Evolutionary conservation across 768 basidiomycete species (phyloP).

Genomic region (Auriscalpium orientale): DNA sequence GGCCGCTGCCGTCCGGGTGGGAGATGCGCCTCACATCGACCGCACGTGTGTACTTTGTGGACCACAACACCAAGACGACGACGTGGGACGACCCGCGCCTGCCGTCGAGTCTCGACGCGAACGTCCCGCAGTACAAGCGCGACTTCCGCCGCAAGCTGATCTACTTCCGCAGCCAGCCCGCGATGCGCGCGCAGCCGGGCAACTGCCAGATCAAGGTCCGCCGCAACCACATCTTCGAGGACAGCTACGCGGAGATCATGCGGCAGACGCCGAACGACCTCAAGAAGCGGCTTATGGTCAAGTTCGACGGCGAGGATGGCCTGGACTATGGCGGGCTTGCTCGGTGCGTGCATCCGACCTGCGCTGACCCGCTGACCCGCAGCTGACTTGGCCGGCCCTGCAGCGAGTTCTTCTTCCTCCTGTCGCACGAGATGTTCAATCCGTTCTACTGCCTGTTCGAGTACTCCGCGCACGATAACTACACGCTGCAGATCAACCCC

Average conservation of each 20-base stretch:
- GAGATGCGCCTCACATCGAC: conserved; percentile 99
- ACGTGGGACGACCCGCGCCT: conserved; percentile 99
- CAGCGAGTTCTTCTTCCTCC: conserved; percentile 99
- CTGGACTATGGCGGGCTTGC: conserved; percentile 98
- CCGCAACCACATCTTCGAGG: conserved; percentile 97
- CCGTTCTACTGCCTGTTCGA: conserved; percentile 99
- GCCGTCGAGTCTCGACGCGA: conserved; percentile 91
- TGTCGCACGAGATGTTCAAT: conserved; percentile 99
- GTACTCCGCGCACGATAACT: conserved; percentile 99
- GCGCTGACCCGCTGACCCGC: no score
- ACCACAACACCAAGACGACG: conserved; percentile 99
- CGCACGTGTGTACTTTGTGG: conserved; percentile 98
- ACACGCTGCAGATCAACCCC: conserved; percentile 98
- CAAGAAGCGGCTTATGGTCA: conserved; percentile 99
- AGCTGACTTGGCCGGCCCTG: conserved; percentile 1
- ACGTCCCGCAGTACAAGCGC: conserved; percentile 99
- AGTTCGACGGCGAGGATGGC: conserved; percentile 99
- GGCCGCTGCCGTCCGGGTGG: conserved; percentile 96
- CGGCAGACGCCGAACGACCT: conserved; percentile 96
- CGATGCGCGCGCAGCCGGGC: conserved; percentile 95
- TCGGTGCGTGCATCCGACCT: conserved; percentile 44
- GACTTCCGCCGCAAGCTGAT: conserved; percentile 99
- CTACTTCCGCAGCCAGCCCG: conserved; percentile 98
- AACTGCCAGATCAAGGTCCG: conserved; percentile 99
- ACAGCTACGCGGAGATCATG: conserved; percentile 99